Evolutionary conservation across 148 eudicot genomes (phyloP), one percentile per base, ranked within the genome.

Genomic region (Amaranthus palmeri): DNA sequence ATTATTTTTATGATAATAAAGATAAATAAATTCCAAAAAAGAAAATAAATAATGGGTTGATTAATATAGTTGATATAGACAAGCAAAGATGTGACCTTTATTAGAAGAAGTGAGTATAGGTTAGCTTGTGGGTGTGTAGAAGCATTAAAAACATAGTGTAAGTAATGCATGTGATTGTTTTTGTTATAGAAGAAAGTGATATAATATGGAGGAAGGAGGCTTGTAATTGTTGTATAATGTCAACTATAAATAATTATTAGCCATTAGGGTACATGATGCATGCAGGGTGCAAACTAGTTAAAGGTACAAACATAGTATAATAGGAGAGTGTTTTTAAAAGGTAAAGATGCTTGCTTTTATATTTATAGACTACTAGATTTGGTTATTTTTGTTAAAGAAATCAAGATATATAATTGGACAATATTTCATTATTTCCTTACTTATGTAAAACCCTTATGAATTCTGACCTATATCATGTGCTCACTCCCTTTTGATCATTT

Each of bases 111-210:
- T 10, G 44, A 25, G 15, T 41, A 67, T 47, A 47, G 44, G 50
- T 46, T 74, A 45, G 15, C 70, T 56, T 65, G 47, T 55, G 48
- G 72, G 57, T 68, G 69, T 68, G 54, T 64, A 56, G 25, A 49
- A 41, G 75, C 81, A 72, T 78, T 78, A 61, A 78, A 61, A 73
- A 14, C 46, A 46, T 3, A 54, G 43, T 71, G 78, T 77, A 76
- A 74, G 61, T 53, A 45, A 76, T 74, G 80, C 86, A 81, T 83
- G 84, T 84, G 83, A 48, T 76, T 69, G 78, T 74, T 67, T 67
- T 74, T 45, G 51, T 54, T 56, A 10, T 4, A 10, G 55, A 4
- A 51, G 59, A 43, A 50, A 56, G 58, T 44, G 50, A 65, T 63
- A 63, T 63, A 2, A 36, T 40, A 54, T 12, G 36, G 61, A 25